Conservation (phyloP, 495 filamentous ascomycete genomes). For the Monascus purpureus region DNA sequence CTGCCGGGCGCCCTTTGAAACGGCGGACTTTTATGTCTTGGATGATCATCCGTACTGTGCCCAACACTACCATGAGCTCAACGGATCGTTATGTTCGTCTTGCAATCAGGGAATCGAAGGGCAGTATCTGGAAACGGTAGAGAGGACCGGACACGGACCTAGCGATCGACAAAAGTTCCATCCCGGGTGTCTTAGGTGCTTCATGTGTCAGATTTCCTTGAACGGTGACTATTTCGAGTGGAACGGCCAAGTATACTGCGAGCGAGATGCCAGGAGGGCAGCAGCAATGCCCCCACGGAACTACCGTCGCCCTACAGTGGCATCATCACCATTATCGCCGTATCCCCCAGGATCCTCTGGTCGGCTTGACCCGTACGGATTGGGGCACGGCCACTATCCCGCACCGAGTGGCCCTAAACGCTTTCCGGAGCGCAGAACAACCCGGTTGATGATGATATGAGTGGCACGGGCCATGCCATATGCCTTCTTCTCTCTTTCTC, state of each 20-base stretch:
- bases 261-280: conserved; percentile 64
- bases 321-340: conserved; percentile 15
- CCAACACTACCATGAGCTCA: conserved; percentile 84
- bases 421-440: conserved; percentile 64
- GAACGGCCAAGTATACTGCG: conserved; percentile 59
- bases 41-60: conserved; percentile 81
- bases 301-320: conserved; percentile 17
- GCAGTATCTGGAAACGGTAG: conserved; percentile 73
- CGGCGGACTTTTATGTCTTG: conserved; percentile 85
- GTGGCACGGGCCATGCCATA: too few relatives aligned
- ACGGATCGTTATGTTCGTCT: conserved; percentile 65
- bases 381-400: conserved; percentile 13
- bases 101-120: conserved; percentile 87
- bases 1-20: conserved; percentile 68
- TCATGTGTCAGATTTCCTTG: conserved; percentile 36
- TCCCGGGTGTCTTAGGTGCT: conserved; percentile 71
- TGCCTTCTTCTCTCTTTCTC: too few relatives aligned
- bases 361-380: conserved; percentile 11
- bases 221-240: conserved; percentile 61
- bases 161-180: conserved; percentile 69
- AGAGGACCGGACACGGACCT: conserved; percentile 15
- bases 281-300: conserved; percentile 25
- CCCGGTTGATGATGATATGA: conserved; percentile 79
- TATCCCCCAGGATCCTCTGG: conserved; percentile 8
- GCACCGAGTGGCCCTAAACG: conserved; percentile 24